phyloP scores from a whole-genome alignment of 495 filamentous ascomycete genomes.

The Penicillium dipodomyicola region DNA sequence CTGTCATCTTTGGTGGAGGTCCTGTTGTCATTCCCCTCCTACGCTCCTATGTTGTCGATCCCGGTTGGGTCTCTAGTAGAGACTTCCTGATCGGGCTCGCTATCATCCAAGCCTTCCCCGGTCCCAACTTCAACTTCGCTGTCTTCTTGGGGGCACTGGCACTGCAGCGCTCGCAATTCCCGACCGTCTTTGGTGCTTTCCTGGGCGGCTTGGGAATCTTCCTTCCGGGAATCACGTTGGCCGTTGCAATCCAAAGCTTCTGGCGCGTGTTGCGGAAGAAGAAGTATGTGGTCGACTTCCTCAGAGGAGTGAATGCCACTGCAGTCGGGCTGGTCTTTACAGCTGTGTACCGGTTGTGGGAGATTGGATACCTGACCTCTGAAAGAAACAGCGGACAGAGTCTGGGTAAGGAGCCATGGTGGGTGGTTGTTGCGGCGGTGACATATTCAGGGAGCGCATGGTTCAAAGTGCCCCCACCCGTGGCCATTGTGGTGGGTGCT shows the following conservation, averaged over 20 bases:
- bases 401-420: neutral
- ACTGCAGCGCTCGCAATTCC: too few species aligned
- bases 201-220: too few species aligned
- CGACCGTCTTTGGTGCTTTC: too few species aligned
- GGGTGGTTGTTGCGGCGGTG: neutral
- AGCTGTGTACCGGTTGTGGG: neutral
- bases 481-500: neutral
- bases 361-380: neutral
- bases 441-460: neutral
- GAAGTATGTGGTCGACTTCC: too few species aligned
- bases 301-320: neutral
- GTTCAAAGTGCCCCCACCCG: neutral
- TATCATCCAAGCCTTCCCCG: neutral
- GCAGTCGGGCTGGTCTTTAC: neutral
- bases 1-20: neutral
- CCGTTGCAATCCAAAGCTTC: too few species aligned
- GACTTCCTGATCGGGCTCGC: neutral
- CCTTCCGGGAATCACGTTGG: too few species aligned
- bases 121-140: neutral
- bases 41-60: neutral
- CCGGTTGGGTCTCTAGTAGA: neutral
- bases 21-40: neutral
- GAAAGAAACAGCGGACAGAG: neutral
- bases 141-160: too few species aligned
- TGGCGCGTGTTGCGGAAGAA: too few species aligned